Evolutionary conservation across 225 moss, liverwort and hornwort species (phyloP).

Genomic region (Climacium dendroides): DNA sequence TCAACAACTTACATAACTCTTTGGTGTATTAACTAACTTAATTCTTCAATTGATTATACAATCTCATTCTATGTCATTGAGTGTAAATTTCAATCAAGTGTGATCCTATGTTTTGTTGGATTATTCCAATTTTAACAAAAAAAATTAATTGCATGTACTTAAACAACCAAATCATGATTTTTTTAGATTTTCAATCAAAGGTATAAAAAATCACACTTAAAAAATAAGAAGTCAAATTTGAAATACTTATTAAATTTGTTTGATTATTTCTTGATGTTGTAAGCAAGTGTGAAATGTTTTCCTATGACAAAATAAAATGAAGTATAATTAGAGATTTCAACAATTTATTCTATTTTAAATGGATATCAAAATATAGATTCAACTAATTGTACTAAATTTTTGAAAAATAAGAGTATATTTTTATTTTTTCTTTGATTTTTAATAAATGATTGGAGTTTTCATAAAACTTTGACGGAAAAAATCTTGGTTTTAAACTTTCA

Average conservation of each 20-base stretch:
- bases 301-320: not conserved
- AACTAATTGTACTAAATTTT: not conserved
- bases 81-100: not conserved
- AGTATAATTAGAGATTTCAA: not conserved
- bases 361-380: not conserved
- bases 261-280: not conserved
- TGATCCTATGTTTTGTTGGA: not conserved
- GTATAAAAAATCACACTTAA: not conserved
- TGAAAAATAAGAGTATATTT: rapidly evolving
- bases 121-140: not conserved
- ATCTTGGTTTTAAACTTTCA: too few relatives aligned
- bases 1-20: not conserved
- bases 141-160: too few relatives aligned
- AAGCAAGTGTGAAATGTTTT: not conserved
- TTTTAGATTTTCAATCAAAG: not conserved
- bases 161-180: not conserved
- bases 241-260: not conserved
- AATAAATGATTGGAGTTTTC: not conserved
- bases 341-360: not conserved
- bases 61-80: not conserved
- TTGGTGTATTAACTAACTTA: not conserved
- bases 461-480: not conserved
- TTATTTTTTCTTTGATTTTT: not conserved
- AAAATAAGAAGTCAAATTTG: not conserved
- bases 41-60: not conserved